Conservation (phyloP, 495 filamentous ascomycete species). For the Penicillium soppii region DNA sequence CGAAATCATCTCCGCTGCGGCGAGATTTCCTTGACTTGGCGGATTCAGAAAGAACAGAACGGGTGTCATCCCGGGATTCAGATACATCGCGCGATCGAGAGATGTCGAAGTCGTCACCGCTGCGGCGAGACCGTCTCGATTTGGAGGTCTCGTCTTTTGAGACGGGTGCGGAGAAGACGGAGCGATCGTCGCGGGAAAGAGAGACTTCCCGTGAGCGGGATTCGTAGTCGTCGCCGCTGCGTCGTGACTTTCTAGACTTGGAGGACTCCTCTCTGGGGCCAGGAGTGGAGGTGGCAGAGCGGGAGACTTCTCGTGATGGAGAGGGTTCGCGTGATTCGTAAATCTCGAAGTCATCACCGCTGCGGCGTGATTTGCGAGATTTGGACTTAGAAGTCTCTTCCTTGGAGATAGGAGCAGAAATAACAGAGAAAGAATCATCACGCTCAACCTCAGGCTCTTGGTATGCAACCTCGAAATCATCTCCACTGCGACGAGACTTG, state of each 20-base stretch:
- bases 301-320: constrained; percentile 11
- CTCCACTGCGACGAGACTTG: background rate
- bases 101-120: constrained; percentile 1
- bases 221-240: background rate
- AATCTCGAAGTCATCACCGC: constrained; percentile 4
- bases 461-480: background rate
- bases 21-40: constrained; percentile 23
- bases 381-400: background rate
- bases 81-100: constrained; percentile 7
- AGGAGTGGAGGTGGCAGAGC: constrained; percentile 25
- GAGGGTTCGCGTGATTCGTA: constrained; percentile 9
- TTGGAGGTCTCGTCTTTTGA: constrained; percentile 7
- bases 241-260: background rate
- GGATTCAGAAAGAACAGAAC: constrained; percentile 27
- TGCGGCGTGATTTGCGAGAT: background rate
- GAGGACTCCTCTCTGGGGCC: background rate
- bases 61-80: constrained; percentile 12
- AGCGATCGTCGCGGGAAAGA: background rate
- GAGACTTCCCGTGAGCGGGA: background rate
- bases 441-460: background rate
- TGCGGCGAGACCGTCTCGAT: constrained; percentile 1
- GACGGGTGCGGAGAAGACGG: background rate
- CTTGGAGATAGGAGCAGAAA: background rate
- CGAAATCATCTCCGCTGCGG: constrained; percentile 23
- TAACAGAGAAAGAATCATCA: background rate